Percentiles rank a stretch among this genome's conserved stretches.
phyloP scores from a whole-genome alignment of 352 stramenopile species.

The Phytophthora ramorum region DNA sequence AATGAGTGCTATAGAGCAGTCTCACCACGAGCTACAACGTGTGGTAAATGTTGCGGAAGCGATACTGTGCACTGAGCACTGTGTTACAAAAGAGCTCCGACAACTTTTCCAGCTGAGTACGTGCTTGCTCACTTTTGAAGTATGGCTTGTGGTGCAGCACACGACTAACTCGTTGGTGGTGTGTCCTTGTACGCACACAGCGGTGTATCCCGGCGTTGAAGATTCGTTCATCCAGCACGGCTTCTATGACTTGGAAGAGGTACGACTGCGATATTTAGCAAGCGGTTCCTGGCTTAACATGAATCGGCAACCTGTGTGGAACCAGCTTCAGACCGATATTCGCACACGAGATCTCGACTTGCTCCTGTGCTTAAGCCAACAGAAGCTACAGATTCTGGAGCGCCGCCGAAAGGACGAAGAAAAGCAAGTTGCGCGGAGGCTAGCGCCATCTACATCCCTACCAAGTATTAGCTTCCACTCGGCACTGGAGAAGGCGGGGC shows the following conservation, averaged over 20 bases:
- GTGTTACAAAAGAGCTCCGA: conserved; percentile 24
- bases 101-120: conserved; percentile 38
- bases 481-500: conserved; percentile 8
- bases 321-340: conserved; percentile 39
- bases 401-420: conserved; percentile 32
- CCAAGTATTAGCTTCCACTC: conserved; percentile 10
- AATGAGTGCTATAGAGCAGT: conserved; percentile 16
- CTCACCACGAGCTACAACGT: conserved; percentile 22
- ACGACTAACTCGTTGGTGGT: not conserved
- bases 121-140: not conserved
- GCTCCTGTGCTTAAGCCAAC: conserved; percentile 27
- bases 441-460: conserved; percentile 24
- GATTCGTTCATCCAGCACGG: conserved; percentile 26
- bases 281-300: not conserved
- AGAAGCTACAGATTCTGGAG: conserved; percentile 36
- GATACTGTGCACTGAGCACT: conserved; percentile 22
- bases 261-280: not conserved
- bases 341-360: conserved; percentile 31
- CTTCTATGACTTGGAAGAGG: conserved; percentile 33
- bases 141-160: not conserved
- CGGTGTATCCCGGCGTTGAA: conserved; percentile 30
- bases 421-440: conserved; percentile 10
- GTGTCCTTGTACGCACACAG: conserved; percentile 1
- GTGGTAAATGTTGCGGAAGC: conserved; percentile 24
- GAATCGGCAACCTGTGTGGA: conserved; percentile 5